phyloP scores from a whole-genome alignment of 306 rosid species.

The Prunus padus region DNA sequence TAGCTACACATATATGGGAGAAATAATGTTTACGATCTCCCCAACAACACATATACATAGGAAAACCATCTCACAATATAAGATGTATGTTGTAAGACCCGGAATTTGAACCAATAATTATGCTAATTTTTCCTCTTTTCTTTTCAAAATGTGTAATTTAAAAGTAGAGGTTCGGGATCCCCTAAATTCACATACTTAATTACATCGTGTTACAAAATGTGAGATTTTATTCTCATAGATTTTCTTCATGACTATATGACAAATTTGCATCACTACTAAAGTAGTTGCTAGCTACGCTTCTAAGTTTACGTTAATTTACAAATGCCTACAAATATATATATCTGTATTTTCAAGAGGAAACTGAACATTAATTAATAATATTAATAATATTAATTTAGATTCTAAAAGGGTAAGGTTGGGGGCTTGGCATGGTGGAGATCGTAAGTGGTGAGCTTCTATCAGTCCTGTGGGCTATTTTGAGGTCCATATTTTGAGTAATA shows the following conservation, averaged over 20 bases:
- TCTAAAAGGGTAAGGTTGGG: background rate
- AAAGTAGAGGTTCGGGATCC: too few species aligned
- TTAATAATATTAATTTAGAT: background rate
- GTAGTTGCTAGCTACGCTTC: background rate
- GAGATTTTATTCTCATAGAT: background rate
- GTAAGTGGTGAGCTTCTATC: background rate
- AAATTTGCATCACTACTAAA: background rate
- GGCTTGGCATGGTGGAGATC: slow-evolving; percentile 14
- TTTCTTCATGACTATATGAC: background rate
- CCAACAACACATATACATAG: too few species aligned
- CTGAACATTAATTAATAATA: too few species aligned
- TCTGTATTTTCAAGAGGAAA: too few species aligned
- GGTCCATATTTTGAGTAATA: slow-evolving; percentile 17
- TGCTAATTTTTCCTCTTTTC: too few species aligned
- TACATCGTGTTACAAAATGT: background rate
- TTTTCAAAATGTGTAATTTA: too few species aligned
- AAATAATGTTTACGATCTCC: too few species aligned
- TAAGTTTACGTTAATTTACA: background rate
- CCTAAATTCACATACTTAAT: background rate
- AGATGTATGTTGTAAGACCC: background rate
- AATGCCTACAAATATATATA: too few species aligned
- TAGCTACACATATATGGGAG: too few species aligned
- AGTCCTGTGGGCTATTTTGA: slow-evolving; percentile 11
- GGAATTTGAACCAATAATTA: background rate
- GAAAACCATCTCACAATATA: background rate